A percentile compares a stretch with the other conserved stretches of the same genome.
phyloP scores from a whole-genome alignment of 179 eudicot genomes.

The Amaranthus tricolor region DNA sequence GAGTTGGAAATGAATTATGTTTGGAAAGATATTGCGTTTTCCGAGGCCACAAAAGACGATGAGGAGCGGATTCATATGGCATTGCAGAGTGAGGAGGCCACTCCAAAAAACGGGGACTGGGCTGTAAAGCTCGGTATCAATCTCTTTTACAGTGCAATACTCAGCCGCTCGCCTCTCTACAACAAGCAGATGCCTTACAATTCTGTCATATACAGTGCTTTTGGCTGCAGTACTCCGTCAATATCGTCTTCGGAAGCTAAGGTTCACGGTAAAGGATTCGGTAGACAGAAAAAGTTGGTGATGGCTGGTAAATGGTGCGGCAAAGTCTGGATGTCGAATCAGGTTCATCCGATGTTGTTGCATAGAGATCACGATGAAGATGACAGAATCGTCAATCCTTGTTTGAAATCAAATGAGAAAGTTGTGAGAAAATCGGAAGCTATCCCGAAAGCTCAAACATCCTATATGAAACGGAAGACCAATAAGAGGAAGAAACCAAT shows the following conservation, averaged over 20 bases:
- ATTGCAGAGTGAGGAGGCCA: conserved; percentile 65
- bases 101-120: conserved; percentile 90
- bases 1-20: conserved; percentile 52
- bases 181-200: conserved; percentile 97
- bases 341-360: conserved; percentile 78
- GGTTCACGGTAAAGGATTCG: conserved; percentile 36
- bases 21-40: conserved; percentile 71
- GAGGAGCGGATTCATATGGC: conserved; percentile 66
- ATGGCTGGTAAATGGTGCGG: conserved; percentile 98
- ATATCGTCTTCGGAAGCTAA: conserved; percentile 34
- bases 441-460: conserved; percentile 27
- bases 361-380: conserved; percentile 45
- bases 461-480: conserved; percentile 34
- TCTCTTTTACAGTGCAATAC: conserved; percentile 85
- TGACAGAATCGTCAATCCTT: conserved; percentile 30
- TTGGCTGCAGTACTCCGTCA: conserved; percentile 60
- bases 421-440: conserved; percentile 36
- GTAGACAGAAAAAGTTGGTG: conserved; percentile 66
- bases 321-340: conserved; percentile 94
- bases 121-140: conserved; percentile 87
- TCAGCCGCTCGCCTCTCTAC: conserved; percentile 94
- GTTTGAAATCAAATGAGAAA: conserved; percentile 41
- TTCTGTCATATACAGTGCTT: conserved; percentile 67
- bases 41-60: conserved; percentile 61
- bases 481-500: conserved; percentile 57